These are phyloP conservation scores for Arabidopsis hybrid DNA, from an alignment of 441 rosid genomes.

Conservation along the genomic window DNA sequence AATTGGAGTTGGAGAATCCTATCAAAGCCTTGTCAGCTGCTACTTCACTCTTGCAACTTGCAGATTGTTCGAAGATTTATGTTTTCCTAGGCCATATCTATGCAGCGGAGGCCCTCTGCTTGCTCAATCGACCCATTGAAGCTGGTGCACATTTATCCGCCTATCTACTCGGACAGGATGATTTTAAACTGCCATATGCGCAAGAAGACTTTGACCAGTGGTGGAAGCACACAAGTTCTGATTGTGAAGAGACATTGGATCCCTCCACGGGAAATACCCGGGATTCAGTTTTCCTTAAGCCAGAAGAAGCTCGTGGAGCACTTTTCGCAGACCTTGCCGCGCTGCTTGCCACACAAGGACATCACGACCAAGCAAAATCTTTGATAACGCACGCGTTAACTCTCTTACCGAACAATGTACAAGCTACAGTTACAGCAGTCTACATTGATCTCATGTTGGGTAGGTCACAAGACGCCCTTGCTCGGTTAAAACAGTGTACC, in stretches of 20 bases:
- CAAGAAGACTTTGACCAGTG: constrained; percentile 77
- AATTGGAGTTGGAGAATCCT: constrained; percentile 90
- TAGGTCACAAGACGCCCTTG: constrained; percentile 77
- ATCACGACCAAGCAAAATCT: constrained; percentile 65
- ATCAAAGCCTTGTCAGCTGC: constrained; percentile 73
- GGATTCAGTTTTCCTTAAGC: constrained; percentile 62
- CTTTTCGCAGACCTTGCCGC: constrained; percentile 82
- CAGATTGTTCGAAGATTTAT: constrained; percentile 73
- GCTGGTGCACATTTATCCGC: constrained; percentile 78
- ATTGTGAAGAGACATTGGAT: constrained; percentile 69
- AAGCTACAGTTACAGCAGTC: constrained; percentile 80
- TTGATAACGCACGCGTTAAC: constrained; percentile 63
- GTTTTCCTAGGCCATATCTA: constrained; percentile 79
- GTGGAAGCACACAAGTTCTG: constrained; percentile 58
- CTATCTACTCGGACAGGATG: constrained; percentile 65
- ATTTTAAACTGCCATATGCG: constrained; percentile 69
- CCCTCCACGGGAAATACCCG: constrained; percentile 50
- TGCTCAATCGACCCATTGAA: constrained; percentile 79
- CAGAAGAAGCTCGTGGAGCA: constrained; percentile 86
- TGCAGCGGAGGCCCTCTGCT: constrained; percentile 96
- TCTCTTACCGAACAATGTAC: constrained; percentile 61
- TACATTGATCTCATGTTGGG: constrained; percentile 80
- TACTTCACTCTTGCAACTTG: constrained; percentile 70
- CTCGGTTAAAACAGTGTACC: constrained; percentile 75
- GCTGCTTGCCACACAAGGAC: constrained; percentile 76